Percentiles rank a stretch among this genome's conserved stretches.
These are phyloP conservation scores for Usnea hakonensis DNA, from an alignment of 495 filamentous ascomycete species.

Conservation along the genomic window DNA sequence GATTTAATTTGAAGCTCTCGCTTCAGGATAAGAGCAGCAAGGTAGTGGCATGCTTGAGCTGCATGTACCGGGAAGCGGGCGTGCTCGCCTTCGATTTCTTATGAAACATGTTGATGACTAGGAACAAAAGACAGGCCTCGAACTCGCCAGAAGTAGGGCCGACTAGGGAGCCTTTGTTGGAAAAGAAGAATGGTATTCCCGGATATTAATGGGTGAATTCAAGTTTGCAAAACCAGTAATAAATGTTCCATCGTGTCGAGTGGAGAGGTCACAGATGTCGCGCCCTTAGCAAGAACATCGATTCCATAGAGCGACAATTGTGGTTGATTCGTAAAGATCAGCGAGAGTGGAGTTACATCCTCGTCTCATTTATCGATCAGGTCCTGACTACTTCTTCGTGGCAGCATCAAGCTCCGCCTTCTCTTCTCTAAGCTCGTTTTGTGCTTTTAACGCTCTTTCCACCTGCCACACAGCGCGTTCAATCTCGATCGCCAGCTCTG, in stretches of 20 bases:
- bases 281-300: too few species aligned
- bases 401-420: slow-evolving; percentile 19
- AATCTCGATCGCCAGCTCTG: slow-evolving; percentile 78
- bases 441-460: slow-evolving; percentile 52
- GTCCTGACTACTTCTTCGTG: slow-evolving; percentile 2
- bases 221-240: background rate
- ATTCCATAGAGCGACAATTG: background rate
- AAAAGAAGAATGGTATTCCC: background rate
- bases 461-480: slow-evolving; percentile 88
- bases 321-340: background rate
- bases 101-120: background rate
- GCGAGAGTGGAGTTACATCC: background rate
- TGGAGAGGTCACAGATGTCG: too few species aligned
- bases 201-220: background rate
- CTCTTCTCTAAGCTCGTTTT: slow-evolving; percentile 35
- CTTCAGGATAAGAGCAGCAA: background rate
- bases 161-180: background rate
- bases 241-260: background rate
- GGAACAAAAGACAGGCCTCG: background rate
- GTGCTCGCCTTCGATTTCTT: background rate
- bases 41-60: background rate
- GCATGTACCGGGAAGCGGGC: background rate
- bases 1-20: background rate
- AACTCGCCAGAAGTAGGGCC: background rate
- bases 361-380: slow-evolving; percentile 11